Conservation (phyloP, 208 protist genomes). For the Crithidia thermophila region DNA sequence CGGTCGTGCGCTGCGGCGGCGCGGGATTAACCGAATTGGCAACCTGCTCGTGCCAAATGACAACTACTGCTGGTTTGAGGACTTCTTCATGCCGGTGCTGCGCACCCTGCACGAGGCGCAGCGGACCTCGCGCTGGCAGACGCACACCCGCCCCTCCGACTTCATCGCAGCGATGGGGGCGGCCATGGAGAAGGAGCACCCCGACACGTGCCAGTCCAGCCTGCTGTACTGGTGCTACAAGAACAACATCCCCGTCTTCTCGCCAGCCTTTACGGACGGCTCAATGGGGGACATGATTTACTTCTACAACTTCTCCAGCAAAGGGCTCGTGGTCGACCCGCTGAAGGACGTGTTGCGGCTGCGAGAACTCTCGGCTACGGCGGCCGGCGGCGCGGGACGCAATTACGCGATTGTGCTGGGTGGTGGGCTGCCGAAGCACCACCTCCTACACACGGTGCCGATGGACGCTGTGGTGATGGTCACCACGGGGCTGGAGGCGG, state of each 20-base stretch:
- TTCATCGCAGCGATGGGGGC: constrained; percentile 97
- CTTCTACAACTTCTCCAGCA: constrained; percentile 98
- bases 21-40: constrained; percentile 98
- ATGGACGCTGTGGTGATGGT: constrained; percentile 77
- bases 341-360: constrained; percentile 84
- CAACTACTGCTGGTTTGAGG: constrained; percentile 99
- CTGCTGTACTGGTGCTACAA: constrained; percentile 98
- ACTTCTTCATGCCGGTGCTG: constrained; percentile 99
- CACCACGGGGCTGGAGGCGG: constrained; percentile 80
- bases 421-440: constrained; percentile 84
- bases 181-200: constrained; percentile 59
- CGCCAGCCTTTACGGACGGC: constrained; percentile 98
- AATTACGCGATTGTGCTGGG: constrained; percentile 79
- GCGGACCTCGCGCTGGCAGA: constrained; percentile 57
- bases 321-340: constrained; percentile 97
- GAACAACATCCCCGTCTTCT: constrained; percentile 99
- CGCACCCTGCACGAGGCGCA: constrained; percentile 93
- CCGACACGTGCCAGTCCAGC: constrained; percentile 94
- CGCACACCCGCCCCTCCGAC: constrained; percentile 93
- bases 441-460: constrained; percentile 67
- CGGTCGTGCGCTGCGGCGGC: constrained; percentile 86
- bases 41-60: constrained; percentile 99
- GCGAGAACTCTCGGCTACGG: constrained; percentile 26
- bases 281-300: constrained; percentile 99
- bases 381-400: constrained; percentile 16